Evolutionary conservation across 2,329 filamentous ascomycete genomes (phyloP).

Genomic region (Periconia sp.): DNA sequence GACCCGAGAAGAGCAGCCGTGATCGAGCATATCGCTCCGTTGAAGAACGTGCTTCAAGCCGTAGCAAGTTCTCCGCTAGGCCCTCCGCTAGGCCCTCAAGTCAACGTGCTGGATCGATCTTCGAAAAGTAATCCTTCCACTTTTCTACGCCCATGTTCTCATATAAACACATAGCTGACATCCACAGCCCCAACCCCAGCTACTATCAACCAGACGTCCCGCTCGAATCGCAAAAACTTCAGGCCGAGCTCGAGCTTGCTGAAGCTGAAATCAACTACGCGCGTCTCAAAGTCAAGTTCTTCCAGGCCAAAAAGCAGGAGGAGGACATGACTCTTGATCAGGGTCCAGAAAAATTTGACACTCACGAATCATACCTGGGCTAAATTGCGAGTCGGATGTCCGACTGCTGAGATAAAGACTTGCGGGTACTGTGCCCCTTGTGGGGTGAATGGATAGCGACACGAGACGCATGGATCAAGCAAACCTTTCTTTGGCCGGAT

Average conservation of each 20-base stretch:
- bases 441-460: too few relatives aligned
- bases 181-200: not conserved
- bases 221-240: conserved; percentile 25
- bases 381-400: not conserved
- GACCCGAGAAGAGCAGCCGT: conserved; percentile 20
- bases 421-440: too few relatives aligned
- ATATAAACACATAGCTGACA: not conserved
- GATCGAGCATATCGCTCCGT: conserved; percentile 9
- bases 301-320: conserved; percentile 21
- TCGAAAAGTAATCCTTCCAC: not conserved
- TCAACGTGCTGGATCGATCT: not conserved
- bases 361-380: not conserved
- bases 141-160: not conserved
- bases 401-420: too few relatives aligned
- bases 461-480: too few relatives aligned
- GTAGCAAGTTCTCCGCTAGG: not conserved
- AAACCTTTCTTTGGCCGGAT: too few relatives aligned
- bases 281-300: conserved; percentile 22
- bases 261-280: conserved; percentile 34
- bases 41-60: conserved; percentile 9
- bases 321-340: too few relatives aligned
- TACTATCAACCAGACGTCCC: conserved; percentile 13
- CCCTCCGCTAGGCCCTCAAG: too few relatives aligned
- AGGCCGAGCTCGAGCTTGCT: conserved; percentile 33
- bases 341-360: not conserved